These are phyloP conservation scores for Blastocystis sp. DNA, from an alignment of 352 stramenopile species.

Conservation along the genomic window DNA sequence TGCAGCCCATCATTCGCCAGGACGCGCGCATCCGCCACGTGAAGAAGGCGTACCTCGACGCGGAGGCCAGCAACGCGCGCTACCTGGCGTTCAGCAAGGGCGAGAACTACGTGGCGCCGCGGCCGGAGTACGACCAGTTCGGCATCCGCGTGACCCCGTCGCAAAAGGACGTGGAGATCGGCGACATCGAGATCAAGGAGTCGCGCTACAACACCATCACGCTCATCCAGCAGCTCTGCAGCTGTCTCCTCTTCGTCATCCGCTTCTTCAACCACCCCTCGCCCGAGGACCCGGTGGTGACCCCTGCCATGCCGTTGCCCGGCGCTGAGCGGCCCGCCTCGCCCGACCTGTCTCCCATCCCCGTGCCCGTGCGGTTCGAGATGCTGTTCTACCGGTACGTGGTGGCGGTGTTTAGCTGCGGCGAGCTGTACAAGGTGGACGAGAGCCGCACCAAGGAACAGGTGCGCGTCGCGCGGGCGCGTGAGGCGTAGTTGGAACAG, in stretches of 20 bases:
- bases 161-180: not conserved
- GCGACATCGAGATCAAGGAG: constrained; percentile 39
- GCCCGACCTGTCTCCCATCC: not conserved
- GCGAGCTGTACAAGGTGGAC: constrained; percentile 37
- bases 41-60: constrained; percentile 4
- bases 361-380: constrained; percentile 27
- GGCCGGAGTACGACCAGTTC: constrained; percentile 30
- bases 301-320: not conserved
- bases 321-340: not conserved
- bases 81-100: constrained; percentile 52
- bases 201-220: constrained; percentile 23
- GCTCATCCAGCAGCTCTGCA: constrained; percentile 6
- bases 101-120: constrained; percentile 18
- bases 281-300: not conserved
- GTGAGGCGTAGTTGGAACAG: not conserved
- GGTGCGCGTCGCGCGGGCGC: not conserved
- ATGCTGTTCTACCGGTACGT: constrained; percentile 48
- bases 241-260: not conserved
- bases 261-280: constrained; percentile 20
- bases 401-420: constrained; percentile 31
- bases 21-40: constrained; percentile 31
- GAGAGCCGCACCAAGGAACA: not conserved
- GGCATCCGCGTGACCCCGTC: not conserved
- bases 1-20: not conserved
- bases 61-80: constrained; percentile 23